Conservation (phyloP, 2,329 filamentous ascomycete species). For the Alternaria novae-zelandiae region DNA sequence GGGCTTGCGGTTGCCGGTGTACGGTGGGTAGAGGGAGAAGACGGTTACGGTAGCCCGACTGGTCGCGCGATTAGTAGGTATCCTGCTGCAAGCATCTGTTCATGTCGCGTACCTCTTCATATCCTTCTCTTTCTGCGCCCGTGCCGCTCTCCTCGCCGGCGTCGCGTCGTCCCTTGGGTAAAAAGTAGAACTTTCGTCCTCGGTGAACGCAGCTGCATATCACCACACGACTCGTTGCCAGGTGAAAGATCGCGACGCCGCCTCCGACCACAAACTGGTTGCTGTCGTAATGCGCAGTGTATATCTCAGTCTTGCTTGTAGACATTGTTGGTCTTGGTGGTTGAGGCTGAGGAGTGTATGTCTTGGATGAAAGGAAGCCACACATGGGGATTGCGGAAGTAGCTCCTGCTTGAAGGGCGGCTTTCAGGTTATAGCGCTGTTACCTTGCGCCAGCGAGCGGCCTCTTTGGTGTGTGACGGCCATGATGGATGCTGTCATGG, state of each 20-base stretch:
- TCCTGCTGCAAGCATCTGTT: background rate
- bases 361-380: background rate
- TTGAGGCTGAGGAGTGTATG: background rate
- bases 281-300: constrained; percentile 35
- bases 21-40: constrained; percentile 54
- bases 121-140: constrained; percentile 58
- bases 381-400: background rate
- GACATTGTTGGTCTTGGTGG: constrained; percentile 12
- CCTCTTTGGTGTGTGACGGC: background rate
- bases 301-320: background rate
- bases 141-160: constrained; percentile 52
- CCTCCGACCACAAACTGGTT: constrained; percentile 39
- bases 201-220: constrained; percentile 53
- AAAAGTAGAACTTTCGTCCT: constrained; percentile 51
- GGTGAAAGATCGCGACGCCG: constrained; percentile 60
- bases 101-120: constrained; percentile 53
- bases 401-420: background rate
- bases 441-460: no score
- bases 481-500: constrained; percentile 4
- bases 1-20: constrained; percentile 53
- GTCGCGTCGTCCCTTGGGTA: constrained; percentile 58
- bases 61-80: background rate
- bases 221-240: constrained; percentile 54
- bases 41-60: constrained; percentile 56
- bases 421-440: background rate